Percentiles rank a stretch among this genome's conserved stretches.
Evolutionary conservation across 108 stramenopile species (phyloP).

Genomic region (Conticribra weissflogii): DNA sequence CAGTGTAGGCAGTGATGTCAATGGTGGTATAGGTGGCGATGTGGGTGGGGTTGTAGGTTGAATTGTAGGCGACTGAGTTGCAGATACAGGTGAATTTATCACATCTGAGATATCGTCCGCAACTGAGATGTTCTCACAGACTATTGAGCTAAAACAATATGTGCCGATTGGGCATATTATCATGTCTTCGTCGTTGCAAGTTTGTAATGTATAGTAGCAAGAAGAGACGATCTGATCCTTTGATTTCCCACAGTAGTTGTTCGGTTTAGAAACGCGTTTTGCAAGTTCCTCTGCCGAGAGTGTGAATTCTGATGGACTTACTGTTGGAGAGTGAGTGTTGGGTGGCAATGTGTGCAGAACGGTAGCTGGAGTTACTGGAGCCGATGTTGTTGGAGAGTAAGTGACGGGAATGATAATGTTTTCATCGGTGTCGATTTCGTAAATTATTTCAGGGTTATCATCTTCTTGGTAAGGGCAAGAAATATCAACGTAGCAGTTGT

Average conservation of each 20-base stretch:
- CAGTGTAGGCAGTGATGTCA: too few relatives aligned
- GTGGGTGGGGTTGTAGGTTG: conserved; percentile 1
- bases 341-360: conserved; percentile 7
- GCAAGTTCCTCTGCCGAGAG: conserved; percentile 30
- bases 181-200: conserved; percentile 35
- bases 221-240: conserved; percentile 20
- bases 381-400: conserved; percentile 8
- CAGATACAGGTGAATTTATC: background rate
- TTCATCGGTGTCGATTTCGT: background rate
- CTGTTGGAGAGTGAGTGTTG: conserved; percentile 6
- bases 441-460: background rate
- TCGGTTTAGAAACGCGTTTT: conserved; percentile 29
- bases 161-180: conserved; percentile 33
- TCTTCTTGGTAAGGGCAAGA: conserved; percentile 3
- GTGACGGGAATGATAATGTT: too few relatives aligned
- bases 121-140: conserved; percentile 30
- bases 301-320: conserved; percentile 17
- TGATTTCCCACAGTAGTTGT: conserved; percentile 36
- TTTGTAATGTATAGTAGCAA: conserved; percentile 41
- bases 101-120: background rate
- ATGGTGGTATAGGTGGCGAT: too few relatives aligned
- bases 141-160: conserved; percentile 27
- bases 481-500: conserved; percentile 22
- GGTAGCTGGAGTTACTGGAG: background rate
- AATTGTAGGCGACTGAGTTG: background rate